phyloP scores from a whole-genome alignment of 1,284 basidiomycete species.

The Cutaneotrichosporon daszewskae region DNA sequence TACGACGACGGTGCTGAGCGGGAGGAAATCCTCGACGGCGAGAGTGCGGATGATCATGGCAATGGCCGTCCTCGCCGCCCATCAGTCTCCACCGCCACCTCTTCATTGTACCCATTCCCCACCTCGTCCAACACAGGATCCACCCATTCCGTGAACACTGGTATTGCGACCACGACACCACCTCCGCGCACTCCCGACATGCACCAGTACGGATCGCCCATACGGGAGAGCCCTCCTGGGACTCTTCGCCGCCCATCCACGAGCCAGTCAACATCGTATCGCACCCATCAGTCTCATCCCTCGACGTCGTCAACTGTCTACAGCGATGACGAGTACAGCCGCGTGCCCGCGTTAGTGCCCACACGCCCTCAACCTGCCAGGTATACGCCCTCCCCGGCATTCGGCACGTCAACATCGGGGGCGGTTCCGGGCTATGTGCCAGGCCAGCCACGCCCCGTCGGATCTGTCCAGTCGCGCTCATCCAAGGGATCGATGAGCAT shows the following conservation, averaged over 20 bases:
- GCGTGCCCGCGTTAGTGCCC: slow-evolving; percentile 33
- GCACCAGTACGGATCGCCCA: no score
- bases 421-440: slow-evolving; percentile 32
- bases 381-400: slow-evolving; percentile 22
- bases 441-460: slow-evolving; percentile 40
- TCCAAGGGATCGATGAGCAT: slow-evolving; percentile 4
- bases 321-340: slow-evolving; percentile 2
- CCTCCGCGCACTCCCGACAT: no score
- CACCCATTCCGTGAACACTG: no score
- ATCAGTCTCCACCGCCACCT: no score
- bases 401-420: neutral
- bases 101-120: no score
- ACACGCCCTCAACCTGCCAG: slow-evolving; percentile 29
- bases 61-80: slow-evolving; percentile 1
- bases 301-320: slow-evolving; percentile 3
- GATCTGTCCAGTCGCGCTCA: slow-evolving; percentile 13
- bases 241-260: no score
- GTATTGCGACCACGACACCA: no score
- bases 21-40: slow-evolving; percentile 28
- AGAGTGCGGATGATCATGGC: slow-evolving; percentile 3
- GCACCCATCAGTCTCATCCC: neutral
- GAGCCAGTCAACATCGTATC: neutral
- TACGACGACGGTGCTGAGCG: slow-evolving; percentile 9
- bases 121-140: no score
- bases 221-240: no score